Percentiles rank a stretch among this genome's conserved stretches.
phyloP scores from a whole-genome alignment of 2,329 filamentous ascomycete genomes.

The Epichloe scottii region DNA sequence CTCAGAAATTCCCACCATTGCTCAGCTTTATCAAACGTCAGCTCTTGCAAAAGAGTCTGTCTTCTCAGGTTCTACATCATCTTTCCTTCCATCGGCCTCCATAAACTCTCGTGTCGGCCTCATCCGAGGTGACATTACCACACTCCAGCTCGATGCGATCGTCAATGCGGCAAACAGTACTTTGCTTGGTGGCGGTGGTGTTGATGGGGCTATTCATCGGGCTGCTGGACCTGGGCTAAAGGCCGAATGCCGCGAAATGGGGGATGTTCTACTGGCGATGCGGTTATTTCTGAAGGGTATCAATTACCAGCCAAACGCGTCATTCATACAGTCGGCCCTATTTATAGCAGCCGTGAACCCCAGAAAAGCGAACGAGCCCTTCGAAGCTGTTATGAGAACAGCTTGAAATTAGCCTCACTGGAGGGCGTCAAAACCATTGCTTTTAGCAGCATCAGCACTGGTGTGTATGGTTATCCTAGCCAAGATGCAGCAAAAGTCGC shows the following conservation, averaged over 20 bases:
- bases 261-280: slow-evolving; percentile 66
- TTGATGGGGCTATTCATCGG: slow-evolving; percentile 76
- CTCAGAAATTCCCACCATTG: slow-evolving; percentile 48
- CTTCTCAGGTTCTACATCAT: slow-evolving; percentile 7
- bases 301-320: slow-evolving; percentile 62
- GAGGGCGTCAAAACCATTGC: slow-evolving; percentile 59
- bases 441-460: slow-evolving; percentile 78
- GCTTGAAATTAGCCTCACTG: slow-evolving; percentile 58
- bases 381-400: slow-evolving; percentile 53
- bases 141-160: slow-evolving; percentile 64
- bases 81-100: slow-evolving; percentile 28
- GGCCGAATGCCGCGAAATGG: slow-evolving; percentile 57
- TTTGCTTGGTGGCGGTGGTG: slow-evolving; percentile 78
- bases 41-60: slow-evolving; percentile 21
- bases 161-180: slow-evolving; percentile 83
- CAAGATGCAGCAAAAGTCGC: slow-evolving; percentile 60
- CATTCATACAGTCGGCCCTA: slow-evolving; percentile 83
- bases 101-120: slow-evolving; percentile 62
- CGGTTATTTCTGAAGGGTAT: slow-evolving; percentile 74
- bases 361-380: slow-evolving; percentile 36
- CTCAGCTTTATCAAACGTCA: slow-evolving; percentile 45
- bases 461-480: slow-evolving; percentile 79
- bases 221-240: slow-evolving; percentile 61
- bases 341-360: slow-evolving; percentile 40
- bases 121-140: slow-evolving; percentile 70